phyloP scores from a whole-genome alignment of 2,329 filamentous ascomycete species.

The Neonectria faginata region DNA sequence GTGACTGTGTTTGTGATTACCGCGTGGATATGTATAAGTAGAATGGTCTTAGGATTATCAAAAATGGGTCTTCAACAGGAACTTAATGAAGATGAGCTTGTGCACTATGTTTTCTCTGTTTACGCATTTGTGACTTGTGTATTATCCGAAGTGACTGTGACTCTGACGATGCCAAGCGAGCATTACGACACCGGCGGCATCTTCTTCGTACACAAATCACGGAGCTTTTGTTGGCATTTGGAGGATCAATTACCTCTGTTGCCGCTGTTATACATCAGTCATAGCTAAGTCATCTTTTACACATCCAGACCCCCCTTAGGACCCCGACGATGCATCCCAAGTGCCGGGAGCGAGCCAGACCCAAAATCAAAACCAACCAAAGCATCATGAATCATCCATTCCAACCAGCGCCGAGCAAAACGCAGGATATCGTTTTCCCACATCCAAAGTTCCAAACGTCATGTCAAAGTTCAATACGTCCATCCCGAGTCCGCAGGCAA shows the following conservation, averaged over 20 bases:
- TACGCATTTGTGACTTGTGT: background rate
- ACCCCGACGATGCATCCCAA: background rate
- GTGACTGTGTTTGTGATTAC: slow-evolving; percentile 14
- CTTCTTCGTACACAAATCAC: background rate
- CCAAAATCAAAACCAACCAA: background rate
- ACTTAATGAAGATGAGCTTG: slow-evolving; percentile 12
- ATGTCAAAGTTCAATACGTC: background rate
- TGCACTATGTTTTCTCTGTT: background rate
- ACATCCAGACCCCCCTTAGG: background rate
- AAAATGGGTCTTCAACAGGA: slow-evolving; percentile 20
- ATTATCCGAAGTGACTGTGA: background rate
- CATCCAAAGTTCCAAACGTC: slow-evolving; percentile 13
- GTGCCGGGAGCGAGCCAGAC: background rate
- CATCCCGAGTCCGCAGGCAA: background rate
- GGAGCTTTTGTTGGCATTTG: background rate
- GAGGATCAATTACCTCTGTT: background rate
- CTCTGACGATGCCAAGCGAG: background rate
- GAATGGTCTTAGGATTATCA: slow-evolving; percentile 22
- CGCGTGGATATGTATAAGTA: slow-evolving; percentile 27
- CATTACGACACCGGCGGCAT: background rate
- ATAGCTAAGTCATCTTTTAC: background rate
- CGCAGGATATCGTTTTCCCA: slow-evolving; percentile 36
- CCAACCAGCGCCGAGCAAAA: slow-evolving; percentile 29
- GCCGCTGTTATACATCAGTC: background rate
- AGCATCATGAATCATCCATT: slow-evolving; percentile 18